Evolutionary conservation across 768 basidiomycete species (phyloP).

Genomic region (Hygrocybe coccinea): DNA sequence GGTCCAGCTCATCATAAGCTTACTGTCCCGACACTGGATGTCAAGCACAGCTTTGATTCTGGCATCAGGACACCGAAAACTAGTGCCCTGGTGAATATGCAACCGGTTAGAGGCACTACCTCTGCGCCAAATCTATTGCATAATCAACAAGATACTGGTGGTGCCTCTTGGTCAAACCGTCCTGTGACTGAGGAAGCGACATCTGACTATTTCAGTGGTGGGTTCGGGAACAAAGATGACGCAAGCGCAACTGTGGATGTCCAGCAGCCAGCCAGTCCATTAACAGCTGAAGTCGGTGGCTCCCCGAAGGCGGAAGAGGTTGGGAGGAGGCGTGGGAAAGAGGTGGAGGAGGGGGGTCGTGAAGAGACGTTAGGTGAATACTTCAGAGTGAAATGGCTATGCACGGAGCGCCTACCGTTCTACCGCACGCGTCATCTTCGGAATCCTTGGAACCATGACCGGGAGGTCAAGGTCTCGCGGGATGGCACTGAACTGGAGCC

Average conservation of each 20-base stretch:
- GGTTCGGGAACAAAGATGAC: background rate
- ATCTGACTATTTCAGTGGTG: background rate
- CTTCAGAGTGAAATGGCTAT: constrained; percentile 82
- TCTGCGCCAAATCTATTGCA: too few species aligned
- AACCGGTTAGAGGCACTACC: too few species aligned
- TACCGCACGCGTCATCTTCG: constrained; percentile 69
- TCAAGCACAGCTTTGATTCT: constrained; percentile 33
- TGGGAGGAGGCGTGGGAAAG: constrained; percentile 16
- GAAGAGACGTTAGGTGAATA: constrained; percentile 63
- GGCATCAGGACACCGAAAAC: background rate
- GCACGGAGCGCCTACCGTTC: constrained; percentile 68
- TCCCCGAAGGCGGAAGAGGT: background rate
- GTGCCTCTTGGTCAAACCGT: background rate
- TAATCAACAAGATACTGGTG: too few species aligned
- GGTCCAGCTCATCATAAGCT: constrained; percentile 34
- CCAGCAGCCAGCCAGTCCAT: too few species aligned
- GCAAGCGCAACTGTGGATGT: too few species aligned
- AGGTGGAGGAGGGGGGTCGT: constrained; percentile 9
- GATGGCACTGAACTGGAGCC: constrained; percentile 95
- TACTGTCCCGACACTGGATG: constrained; percentile 21
- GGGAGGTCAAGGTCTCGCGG: constrained; percentile 74
- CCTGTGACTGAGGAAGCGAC: constrained; percentile 10
- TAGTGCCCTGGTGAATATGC: too few species aligned
- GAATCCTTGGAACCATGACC: constrained; percentile 90
- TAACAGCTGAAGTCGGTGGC: background rate